These are phyloP conservation scores for Penicillium chermesinum DNA, from an alignment of 495 filamentous ascomycete species.

Conservation along the genomic window DNA sequence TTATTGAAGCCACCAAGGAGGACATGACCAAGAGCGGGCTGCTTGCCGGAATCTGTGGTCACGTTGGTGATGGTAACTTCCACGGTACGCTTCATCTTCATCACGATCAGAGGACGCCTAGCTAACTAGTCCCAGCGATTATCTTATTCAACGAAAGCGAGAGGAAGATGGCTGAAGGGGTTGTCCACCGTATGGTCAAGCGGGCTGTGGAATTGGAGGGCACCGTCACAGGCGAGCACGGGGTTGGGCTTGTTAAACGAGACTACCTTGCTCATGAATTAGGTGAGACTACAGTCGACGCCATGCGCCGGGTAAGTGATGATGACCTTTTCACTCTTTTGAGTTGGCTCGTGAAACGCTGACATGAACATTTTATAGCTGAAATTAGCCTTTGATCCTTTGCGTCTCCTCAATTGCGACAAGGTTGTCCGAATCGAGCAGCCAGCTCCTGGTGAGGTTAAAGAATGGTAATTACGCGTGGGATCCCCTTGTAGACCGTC, in stretches of 20 bases:
- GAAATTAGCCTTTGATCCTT: slow-evolving; percentile 61
- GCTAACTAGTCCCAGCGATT: slow-evolving; percentile 33
- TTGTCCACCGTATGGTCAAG: slow-evolving; percentile 58
- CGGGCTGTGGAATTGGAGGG: slow-evolving; percentile 60
- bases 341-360: not conserved
- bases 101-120: not conserved
- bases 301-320: slow-evolving; percentile 56
- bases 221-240: slow-evolving; percentile 61
- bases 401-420: slow-evolving; percentile 62
- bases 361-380: slow-evolving; percentile 37
- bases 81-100: slow-evolving; percentile 40
- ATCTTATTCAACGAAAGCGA: slow-evolving; percentile 55
- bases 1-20: slow-evolving; percentile 58
- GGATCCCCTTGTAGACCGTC: not conserved
- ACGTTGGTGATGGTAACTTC: slow-evolving; percentile 66
- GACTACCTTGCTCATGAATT: slow-evolving; percentile 57
- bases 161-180: slow-evolving; percentile 40
- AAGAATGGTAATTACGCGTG: slow-evolving; percentile 31
- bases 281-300: slow-evolving; percentile 51
- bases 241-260: slow-evolving; percentile 56
- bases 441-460: slow-evolving; percentile 34
- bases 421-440: slow-evolving; percentile 54
- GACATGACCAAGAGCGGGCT: slow-evolving; percentile 53
- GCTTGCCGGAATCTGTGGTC: slow-evolving; percentile 58
- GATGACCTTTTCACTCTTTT: not conserved